Evolutionary conservation across 2,329 filamentous ascomycete species (phyloP).

Genomic region (Pseudogymnoascus sp.): DNA sequence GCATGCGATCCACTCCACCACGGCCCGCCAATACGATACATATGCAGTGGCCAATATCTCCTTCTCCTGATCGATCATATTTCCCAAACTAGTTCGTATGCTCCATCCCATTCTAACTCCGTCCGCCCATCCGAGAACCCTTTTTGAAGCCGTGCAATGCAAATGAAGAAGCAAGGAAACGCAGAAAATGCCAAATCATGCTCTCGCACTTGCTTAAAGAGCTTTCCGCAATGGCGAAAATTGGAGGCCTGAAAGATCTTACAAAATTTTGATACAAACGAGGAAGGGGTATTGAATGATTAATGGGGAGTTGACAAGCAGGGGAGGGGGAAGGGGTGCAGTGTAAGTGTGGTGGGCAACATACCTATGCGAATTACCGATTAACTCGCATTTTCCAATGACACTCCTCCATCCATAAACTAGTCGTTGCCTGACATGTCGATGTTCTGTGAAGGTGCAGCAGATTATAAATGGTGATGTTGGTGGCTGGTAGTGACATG

Average conservation of each 20-base stretch:
- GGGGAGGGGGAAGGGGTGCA: neutral
- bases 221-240: neutral
- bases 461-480: neutral
- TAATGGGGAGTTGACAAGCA: neutral
- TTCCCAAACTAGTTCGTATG: neutral
- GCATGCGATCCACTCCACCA: conserved; percentile 7
- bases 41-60: neutral
- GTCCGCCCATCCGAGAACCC: neutral
- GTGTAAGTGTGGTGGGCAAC: neutral
- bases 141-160: conserved; percentile 2
- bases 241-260: neutral
- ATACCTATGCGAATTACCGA: conserved; percentile 7
- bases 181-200: neutral
- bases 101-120: neutral
- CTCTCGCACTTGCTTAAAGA: conserved; percentile 4
- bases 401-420: neutral
- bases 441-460: neutral
- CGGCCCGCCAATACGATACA: conserved; percentile 6
- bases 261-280: conserved; percentile 7
- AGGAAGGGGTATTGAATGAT: conserved; percentile 4
- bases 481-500: neutral
- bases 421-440: neutral
- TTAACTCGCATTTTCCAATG: neutral
- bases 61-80: neutral
- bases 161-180: neutral